phyloP scores from a whole-genome alignment of 2,329 filamentous ascomycete genomes.

The Phoma sp. region DNA sequence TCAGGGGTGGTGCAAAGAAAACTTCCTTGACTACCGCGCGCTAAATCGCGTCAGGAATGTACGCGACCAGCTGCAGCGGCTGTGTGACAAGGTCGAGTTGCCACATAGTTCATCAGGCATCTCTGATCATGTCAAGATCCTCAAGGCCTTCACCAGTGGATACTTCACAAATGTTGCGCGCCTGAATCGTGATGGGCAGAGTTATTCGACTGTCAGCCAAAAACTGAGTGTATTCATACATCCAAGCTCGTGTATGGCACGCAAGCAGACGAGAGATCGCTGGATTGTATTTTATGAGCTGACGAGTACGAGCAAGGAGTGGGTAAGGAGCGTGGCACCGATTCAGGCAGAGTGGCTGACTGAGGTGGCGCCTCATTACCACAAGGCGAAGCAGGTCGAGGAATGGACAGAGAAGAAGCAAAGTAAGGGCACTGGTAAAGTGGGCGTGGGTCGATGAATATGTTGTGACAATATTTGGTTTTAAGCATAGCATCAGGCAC shows the following conservation, averaged over 20 bases:
- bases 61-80: conserved; percentile 85
- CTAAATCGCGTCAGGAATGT: conserved; percentile 89
- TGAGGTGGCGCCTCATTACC: conserved; percentile 92
- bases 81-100: conserved; percentile 93
- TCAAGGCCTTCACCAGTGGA: conserved; percentile 85
- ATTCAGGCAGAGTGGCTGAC: conserved; percentile 83
- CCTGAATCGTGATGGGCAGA: conserved; percentile 81
- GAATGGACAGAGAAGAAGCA: conserved; percentile 77
- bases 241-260: conserved; percentile 70
- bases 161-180: conserved; percentile 94
- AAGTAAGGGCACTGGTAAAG: conserved; percentile 54
- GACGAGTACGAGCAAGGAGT: conserved; percentile 86
- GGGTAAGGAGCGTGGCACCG: conserved; percentile 86
- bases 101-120: conserved; percentile 70
- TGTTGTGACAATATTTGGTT: not conserved
- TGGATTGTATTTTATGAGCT: conserved; percentile 89
- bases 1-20: conserved; percentile 86
- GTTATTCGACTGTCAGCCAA: conserved; percentile 90
- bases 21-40: conserved; percentile 91
- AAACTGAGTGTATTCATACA: conserved; percentile 90
- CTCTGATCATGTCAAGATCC: conserved; percentile 76
- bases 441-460: conserved; percentile 1
- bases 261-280: conserved; percentile 80
- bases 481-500: conserved; percentile 10
- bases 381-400: conserved; percentile 90